Percentiles rank a stretch among this genome's conserved stretches.
Conservation (phyloP, 306 rosid genomes). For the Coriaria nepalensis region DNA sequence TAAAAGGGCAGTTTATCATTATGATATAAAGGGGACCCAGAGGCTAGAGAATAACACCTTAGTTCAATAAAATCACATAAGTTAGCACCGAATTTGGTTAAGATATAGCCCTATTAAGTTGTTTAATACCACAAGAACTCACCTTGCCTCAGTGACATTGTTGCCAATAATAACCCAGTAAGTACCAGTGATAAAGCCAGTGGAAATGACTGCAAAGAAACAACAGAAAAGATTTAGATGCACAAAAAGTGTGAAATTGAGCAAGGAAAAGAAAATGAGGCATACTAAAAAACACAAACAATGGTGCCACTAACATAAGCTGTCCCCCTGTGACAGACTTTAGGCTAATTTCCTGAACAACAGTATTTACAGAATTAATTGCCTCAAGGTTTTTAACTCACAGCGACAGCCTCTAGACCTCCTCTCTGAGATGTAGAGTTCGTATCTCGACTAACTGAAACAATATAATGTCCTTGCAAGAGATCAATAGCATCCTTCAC, state of each 20-base stretch:
- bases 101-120: background rate
- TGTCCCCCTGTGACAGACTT: background rate
- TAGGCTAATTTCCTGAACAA: too few species aligned
- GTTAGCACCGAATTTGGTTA: too few species aligned
- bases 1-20: too few species aligned
- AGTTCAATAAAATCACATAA: too few species aligned
- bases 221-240: constrained; percentile 7
- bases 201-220: constrained; percentile 67
- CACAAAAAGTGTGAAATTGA: background rate
- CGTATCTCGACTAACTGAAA: constrained; percentile 61
- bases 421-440: constrained; percentile 57
- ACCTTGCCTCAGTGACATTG: constrained; percentile 85
- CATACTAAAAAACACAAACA: background rate
- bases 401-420: constrained; percentile 91
- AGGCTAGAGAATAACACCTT: too few species aligned
- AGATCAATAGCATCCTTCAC: constrained; percentile 96
- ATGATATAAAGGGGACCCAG: too few species aligned
- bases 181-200: constrained; percentile 63
- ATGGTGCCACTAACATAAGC: background rate
- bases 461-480: constrained; percentile 92
- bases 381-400: constrained; percentile 38
- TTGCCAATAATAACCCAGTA: constrained; percentile 63
- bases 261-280: background rate
- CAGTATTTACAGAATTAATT: background rate
- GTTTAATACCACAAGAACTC: constrained; percentile 15